phyloP scores from a whole-genome alignment of 2,329 filamentous ascomycete species.

The Nakataea oryzae region DNA sequence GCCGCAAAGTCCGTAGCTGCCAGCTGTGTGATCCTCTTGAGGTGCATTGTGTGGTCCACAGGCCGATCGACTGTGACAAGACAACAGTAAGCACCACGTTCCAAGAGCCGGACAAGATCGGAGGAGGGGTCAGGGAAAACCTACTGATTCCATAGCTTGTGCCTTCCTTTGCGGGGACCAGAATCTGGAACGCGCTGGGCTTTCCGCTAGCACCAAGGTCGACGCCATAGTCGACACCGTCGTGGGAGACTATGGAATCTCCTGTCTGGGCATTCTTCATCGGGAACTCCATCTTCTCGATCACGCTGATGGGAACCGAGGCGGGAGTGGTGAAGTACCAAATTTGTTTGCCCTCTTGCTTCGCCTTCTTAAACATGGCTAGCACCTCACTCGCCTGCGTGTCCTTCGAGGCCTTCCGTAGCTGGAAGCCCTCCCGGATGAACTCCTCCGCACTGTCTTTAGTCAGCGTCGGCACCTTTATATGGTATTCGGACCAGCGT shows the following conservation, averaged over 20 bases:
- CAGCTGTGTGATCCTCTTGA: slow-evolving; percentile 53
- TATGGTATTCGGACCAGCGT: not conserved
- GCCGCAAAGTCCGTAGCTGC: slow-evolving; percentile 23
- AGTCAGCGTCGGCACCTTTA: slow-evolving; percentile 20
- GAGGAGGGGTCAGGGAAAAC: slow-evolving; percentile 13
- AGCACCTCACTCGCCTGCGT: slow-evolving; percentile 33
- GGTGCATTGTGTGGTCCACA: slow-evolving; percentile 51
- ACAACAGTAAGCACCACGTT: slow-evolving; percentile 16
- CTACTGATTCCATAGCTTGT: slow-evolving; percentile 43
- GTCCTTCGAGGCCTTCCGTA: slow-evolving; percentile 35
- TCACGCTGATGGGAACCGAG: slow-evolving; percentile 54
- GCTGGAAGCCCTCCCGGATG: slow-evolving; percentile 39
- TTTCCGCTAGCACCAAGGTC: slow-evolving; percentile 40
- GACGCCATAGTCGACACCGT: slow-evolving; percentile 53
- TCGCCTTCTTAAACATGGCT: slow-evolving; percentile 45
- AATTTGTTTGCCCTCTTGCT: slow-evolving; percentile 59
- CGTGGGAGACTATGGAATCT: slow-evolving; percentile 48
- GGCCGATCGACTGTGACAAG: slow-evolving; percentile 24
- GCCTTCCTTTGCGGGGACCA: slow-evolving; percentile 48
- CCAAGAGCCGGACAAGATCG: slow-evolving; percentile 6
- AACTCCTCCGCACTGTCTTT: slow-evolving; percentile 18
- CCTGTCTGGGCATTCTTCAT: slow-evolving; percentile 42
- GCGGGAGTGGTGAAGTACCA: slow-evolving; percentile 73
- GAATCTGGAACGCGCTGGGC: slow-evolving; percentile 42
- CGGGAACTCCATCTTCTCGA: slow-evolving; percentile 54